Evolutionary conservation across 2,329 filamentous ascomycete species (phyloP).

Genomic region (Trichoderma hamatum): DNA sequence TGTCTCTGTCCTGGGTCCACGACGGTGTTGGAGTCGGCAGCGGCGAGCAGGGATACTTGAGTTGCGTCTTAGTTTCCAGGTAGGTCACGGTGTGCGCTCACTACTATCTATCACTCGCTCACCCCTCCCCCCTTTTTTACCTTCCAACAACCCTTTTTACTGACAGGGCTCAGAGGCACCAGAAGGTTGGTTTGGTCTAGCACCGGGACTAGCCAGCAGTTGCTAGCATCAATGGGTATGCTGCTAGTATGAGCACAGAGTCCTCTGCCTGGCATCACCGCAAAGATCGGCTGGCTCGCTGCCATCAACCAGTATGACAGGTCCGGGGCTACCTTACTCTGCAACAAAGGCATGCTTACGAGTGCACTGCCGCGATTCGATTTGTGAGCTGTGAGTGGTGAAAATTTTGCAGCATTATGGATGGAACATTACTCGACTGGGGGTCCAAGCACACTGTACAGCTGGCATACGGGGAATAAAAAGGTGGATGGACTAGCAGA

Average conservation of each 20-base stretch:
- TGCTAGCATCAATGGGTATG: not conserved
- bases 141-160: slow-evolving; percentile 9
- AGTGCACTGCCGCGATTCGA: slow-evolving; percentile 4
- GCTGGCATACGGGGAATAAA: slow-evolving; percentile 26
- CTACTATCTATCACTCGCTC: slow-evolving; percentile 1
- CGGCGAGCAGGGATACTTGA: slow-evolving; percentile 19
- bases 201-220: not conserved
- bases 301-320: not conserved
- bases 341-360: slow-evolving; percentile 1
- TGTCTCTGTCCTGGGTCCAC: slow-evolving; percentile 20
- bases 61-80: slow-evolving; percentile 19
- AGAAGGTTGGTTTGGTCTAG: slow-evolving; percentile 22
- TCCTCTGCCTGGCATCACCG: not conserved
- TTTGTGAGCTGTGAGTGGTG: slow-evolving; percentile 7
- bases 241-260: not conserved
- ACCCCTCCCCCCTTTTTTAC: not conserved
- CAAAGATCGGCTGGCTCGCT: not conserved
- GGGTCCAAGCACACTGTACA: slow-evolving; percentile 22
- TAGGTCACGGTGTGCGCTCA: slow-evolving; percentile 20
- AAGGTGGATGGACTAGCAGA: slow-evolving; percentile 17
- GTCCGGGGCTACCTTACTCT: not conserved
- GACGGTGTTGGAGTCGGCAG: slow-evolving; percentile 20
- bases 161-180: slow-evolving; percentile 24
- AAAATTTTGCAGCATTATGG: slow-evolving; percentile 1
- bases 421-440: slow-evolving; percentile 14